Conservation (phyloP, 1,284 basidiomycete species). For the Malassezia sp. region DNA sequence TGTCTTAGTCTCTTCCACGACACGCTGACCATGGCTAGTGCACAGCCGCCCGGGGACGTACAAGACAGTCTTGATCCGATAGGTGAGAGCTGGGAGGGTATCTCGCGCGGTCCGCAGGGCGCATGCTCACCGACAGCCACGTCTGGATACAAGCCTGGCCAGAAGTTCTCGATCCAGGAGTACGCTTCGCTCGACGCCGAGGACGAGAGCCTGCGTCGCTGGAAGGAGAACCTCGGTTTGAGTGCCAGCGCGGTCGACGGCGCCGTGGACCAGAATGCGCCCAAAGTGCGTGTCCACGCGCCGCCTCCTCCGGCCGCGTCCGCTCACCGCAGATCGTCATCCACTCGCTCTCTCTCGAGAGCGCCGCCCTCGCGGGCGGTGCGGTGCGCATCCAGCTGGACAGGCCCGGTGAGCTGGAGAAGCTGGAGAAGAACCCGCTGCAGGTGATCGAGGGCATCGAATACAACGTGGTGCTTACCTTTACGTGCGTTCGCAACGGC, state of each 20-base stretch:
- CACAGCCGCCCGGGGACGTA: not conserved
- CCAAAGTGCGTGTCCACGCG: conserved; percentile 22
- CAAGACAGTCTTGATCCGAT: conserved; percentile 15
- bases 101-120: no score
- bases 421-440: conserved; percentile 55
- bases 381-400: conserved; percentile 50
- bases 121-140: conserved; percentile 26
- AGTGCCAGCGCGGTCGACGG: conserved; percentile 48
- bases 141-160: conserved; percentile 45
- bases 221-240: conserved; percentile 81
- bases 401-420: conserved; percentile 47
- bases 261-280: conserved; percentile 41
- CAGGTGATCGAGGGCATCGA: conserved; percentile 53
- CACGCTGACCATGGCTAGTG: conserved; percentile 6
- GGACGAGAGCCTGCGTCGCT: conserved; percentile 67
- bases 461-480: conserved; percentile 68
- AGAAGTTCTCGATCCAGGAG: conserved; percentile 51
- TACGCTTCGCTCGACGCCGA: conserved; percentile 60
- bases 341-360: conserved; percentile 49
- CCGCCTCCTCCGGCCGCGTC: no score
- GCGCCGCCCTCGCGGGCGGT: conserved; percentile 45
- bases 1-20: not conserved
- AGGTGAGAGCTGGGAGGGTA: not conserved
- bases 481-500: conserved; percentile 62
- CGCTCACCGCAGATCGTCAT: conserved; percentile 34